These are phyloP conservation scores for Talaromyces proteolyticus DNA, from an alignment of 495 filamentous ascomycete genomes.

Conservation along the genomic window DNA sequence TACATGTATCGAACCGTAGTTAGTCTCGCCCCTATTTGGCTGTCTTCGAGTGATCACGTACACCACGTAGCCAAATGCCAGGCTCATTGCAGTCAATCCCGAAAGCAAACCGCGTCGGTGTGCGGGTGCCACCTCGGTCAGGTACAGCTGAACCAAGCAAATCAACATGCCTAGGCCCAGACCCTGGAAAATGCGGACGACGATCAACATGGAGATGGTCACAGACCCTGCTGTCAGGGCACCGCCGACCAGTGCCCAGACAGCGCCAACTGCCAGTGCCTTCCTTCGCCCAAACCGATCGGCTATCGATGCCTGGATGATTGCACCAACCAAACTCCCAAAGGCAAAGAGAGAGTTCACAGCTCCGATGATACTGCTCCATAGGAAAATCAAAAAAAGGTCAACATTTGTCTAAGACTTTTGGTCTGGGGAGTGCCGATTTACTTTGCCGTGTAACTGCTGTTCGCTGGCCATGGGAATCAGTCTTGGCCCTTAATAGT, in stretches of 20 bases:
- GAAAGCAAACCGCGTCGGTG: conserved; percentile 1
- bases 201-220: background rate
- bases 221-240: background rate
- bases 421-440: background rate
- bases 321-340: background rate
- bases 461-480: background rate
- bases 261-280: background rate
- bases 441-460: conserved; percentile 2
- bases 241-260: conserved; percentile 6
- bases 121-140: background rate
- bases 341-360: background rate
- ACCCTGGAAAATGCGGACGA: conserved; percentile 1
- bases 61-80: conserved; percentile 1
- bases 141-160: conserved; percentile 1
- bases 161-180: conserved; percentile 2
- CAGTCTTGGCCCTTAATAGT: background rate
- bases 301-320: conserved; percentile 1
- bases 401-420: background rate
- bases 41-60: background rate
- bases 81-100: background rate
- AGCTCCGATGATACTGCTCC: conserved; percentile 1
- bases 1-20: background rate
- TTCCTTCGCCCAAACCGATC: conserved; percentile 1
- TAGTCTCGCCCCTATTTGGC: background rate
- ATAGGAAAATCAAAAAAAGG: too few species aligned